A percentile compares a stretch with the other conserved stretches of the same genome.
phyloP scores from a whole-genome alignment of 257 asterid species.

The Solanum corneliomulleri region DNA sequence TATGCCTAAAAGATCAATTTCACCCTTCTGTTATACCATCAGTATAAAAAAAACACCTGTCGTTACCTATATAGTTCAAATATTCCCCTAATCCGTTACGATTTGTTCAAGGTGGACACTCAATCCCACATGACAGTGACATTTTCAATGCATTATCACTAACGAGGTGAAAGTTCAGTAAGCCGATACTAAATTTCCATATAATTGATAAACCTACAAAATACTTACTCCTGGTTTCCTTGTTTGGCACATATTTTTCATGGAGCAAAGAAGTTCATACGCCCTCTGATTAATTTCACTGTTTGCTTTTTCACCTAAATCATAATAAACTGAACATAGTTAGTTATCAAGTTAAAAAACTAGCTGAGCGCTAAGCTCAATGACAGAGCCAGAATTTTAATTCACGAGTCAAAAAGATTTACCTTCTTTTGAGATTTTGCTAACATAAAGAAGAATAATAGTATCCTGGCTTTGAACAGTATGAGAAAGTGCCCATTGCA shows the following conservation, averaged over 20 bases:
- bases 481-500: constrained; percentile 83
- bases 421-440: constrained; percentile 40
- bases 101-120: background rate
- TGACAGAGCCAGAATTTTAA: background rate
- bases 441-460: constrained; percentile 54
- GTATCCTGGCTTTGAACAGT: constrained; percentile 64
- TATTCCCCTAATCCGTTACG: background rate
- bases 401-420: background rate
- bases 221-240: constrained; percentile 50
- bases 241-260: constrained; percentile 31
- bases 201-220: background rate
- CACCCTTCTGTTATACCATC: background rate
- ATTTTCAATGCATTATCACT: background rate
- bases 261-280: constrained; percentile 28
- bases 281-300: constrained; percentile 23
- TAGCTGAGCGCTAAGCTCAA: background rate
- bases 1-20: background rate
- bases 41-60: background rate
- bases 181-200: background rate
- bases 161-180: background rate
- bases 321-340: background rate
- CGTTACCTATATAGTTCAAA: background rate
- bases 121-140: background rate
- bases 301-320: constrained; percentile 35
- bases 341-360: background rate